Percentiles rank a stretch among this genome's conserved stretches.
These are phyloP conservation scores for Nicotiana noctiflora DNA, from an alignment of 257 asterid genomes.

Conservation along the genomic window DNA sequence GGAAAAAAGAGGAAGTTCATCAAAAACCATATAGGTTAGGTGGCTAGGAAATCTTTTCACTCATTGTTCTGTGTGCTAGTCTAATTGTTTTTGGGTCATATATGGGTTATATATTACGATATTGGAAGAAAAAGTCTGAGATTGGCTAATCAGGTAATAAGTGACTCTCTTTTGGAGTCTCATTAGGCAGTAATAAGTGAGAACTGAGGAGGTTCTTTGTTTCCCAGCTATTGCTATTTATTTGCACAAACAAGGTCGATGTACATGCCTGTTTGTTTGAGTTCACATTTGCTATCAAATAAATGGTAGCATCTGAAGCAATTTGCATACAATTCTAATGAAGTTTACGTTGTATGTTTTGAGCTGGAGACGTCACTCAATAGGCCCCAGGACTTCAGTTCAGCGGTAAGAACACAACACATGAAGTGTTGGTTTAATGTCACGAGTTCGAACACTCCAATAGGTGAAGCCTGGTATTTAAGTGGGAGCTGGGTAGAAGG, in stretches of 20 bases:
- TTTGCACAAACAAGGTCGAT: neutral
- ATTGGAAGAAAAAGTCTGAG: too few species aligned
- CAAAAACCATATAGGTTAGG: neutral
- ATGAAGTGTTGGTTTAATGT: too few species aligned
- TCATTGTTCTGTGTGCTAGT: neutral
- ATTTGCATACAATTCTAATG: neutral
- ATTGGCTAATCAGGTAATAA: too few species aligned
- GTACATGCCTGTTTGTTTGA: too few species aligned
- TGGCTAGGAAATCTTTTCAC: neutral
- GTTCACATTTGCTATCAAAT: too few species aligned
- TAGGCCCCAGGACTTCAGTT: too few species aligned
- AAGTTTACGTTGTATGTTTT: neutral
- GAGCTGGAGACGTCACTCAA: too few species aligned
- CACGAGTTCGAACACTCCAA: too few species aligned
- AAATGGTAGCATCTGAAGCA: neutral
- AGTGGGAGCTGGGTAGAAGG: too few species aligned
- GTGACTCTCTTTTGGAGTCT: too few species aligned
- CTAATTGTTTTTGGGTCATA: neutral
- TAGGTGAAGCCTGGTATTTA: too few species aligned
- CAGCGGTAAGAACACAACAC: too few species aligned
- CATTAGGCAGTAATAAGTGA: neutral
- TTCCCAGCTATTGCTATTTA: neutral
- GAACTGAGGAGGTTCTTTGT: neutral
- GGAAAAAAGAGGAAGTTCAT: neutral
- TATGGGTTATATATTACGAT: neutral